Base-by-base conservation (phyloP, 73 alveolate genomes). In the Stentor coeruleus region DNA sequence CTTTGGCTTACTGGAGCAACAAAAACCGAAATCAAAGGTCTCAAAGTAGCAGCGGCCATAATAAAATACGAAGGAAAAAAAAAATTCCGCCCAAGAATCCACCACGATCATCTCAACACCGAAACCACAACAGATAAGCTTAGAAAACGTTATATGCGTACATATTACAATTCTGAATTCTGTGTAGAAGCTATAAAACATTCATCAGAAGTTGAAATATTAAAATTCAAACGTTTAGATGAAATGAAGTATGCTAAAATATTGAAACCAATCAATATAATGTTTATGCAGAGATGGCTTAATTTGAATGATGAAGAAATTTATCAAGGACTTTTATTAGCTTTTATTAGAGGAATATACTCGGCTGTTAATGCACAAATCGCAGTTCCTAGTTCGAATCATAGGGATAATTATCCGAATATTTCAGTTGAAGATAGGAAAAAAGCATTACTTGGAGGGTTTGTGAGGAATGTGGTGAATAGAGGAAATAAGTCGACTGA, bases 1-100 rank as follows among this genome's bases (percentile, higher is more conserved):
- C n/a, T n/a, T n/a, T n/a, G n/a, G n/a, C n/a, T n/a, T n/a, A n/a
- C n/a, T n/a, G n/a, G 15, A 20, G 79, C 79, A 26, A 66, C 79
- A 20, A 66, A 66, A 66, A 66, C n/a, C 41, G 79, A 66, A 33
- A 20, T 66, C 33, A 66, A 66, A 66, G 79, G 79, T 26, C 79
- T 66, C 20, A 66, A 66, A 31, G 37, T 66, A 28, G 37, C 33
- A 28, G 26, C 26, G 14, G 36, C 79, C n/a, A 66, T 66, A 66
- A 20, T 15, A 20, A 66, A 66, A 2, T 40, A 66, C 33, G 40
- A 66, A 20, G 79, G 79, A 0, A 37, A 26, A 26, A 66, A 66
- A 66, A 66, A 66, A 66, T 66, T 66, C 79, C n/a, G 79, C 66
- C 66, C 66, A 20, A 49, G 66, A 49, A 6, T 20, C 20, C 28